Conservation (phyloP, 306 rosid species). For the Casuarina glauca region DNA sequence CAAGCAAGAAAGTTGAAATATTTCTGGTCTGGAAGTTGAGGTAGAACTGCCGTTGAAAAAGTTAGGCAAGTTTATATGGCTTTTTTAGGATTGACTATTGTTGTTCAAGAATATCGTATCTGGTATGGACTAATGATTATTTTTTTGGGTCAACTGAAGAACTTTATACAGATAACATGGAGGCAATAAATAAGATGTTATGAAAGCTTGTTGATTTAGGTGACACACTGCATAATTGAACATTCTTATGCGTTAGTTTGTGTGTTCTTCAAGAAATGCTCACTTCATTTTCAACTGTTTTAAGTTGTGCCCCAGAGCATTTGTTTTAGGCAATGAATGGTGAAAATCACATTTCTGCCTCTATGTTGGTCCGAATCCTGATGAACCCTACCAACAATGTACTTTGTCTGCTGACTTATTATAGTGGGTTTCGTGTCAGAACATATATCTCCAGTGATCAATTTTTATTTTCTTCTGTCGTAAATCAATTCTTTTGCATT, state of each 20-base stretch:
- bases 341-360: not conserved
- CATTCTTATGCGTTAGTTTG: not conserved
- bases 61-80: not conserved
- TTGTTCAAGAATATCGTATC: not conserved
- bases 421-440: not conserved
- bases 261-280: not conserved
- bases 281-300: slow-evolving; percentile 1
- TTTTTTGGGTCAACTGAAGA: not conserved
- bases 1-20: not conserved
- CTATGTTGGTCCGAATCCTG: not conserved
- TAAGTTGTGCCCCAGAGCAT: not conserved
- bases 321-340: not conserved
- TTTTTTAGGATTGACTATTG: not conserved
- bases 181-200: not conserved
- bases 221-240: not conserved
- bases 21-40: not conserved
- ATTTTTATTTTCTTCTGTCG: not conserved
- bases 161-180: not conserved
- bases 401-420: not conserved
- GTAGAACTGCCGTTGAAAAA: not conserved
- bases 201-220: not conserved
- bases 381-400: not conserved
- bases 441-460: not conserved
- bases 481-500: not conserved
- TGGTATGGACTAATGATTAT: no score